Conservation (phyloP, 768 basidiomycete species). For the Suillus tomentosus region DNA sequence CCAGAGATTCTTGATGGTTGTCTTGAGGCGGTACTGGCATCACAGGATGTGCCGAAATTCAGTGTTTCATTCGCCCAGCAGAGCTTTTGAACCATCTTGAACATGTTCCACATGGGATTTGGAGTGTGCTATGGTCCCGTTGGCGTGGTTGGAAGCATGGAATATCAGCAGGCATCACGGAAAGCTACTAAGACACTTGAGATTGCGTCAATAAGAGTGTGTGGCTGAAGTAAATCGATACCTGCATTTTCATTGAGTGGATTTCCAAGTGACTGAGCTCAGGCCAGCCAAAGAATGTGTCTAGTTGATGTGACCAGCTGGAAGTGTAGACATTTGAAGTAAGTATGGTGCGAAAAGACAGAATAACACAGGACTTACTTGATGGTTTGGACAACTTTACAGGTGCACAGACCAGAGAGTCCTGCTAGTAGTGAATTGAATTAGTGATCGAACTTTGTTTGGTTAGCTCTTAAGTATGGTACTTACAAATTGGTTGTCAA, state of each 20-base stretch:
- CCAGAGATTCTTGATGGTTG: not conserved
- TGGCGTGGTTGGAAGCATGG: not conserved
- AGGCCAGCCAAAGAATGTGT: not conserved
- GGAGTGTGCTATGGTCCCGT: not conserved
- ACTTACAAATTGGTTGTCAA: conserved; percentile 6
- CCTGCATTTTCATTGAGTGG: not conserved
- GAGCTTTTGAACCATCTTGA: not conserved
- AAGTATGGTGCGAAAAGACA: not conserved
- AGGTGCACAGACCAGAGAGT: not conserved
- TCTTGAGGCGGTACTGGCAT: not conserved
- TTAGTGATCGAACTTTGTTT: not conserved
- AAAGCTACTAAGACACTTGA: not conserved
- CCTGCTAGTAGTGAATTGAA: not conserved
- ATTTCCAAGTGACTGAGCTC: conserved; percentile 1
- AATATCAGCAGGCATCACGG: not conserved
- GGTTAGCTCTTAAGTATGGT: not conserved
- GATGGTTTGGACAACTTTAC: not conserved
- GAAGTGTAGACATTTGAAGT: not conserved
- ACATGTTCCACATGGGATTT: not conserved
- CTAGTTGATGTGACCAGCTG: not conserved
- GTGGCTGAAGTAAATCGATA: not conserved
- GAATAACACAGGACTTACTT: not conserved
- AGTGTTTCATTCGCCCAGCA: not conserved
- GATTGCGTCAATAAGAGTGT: not conserved
- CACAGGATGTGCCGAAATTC: not conserved